Evolutionary conservation across 1,284 basidiomycete genomes (phyloP).

Genomic region (Ustilago tritici): DNA sequence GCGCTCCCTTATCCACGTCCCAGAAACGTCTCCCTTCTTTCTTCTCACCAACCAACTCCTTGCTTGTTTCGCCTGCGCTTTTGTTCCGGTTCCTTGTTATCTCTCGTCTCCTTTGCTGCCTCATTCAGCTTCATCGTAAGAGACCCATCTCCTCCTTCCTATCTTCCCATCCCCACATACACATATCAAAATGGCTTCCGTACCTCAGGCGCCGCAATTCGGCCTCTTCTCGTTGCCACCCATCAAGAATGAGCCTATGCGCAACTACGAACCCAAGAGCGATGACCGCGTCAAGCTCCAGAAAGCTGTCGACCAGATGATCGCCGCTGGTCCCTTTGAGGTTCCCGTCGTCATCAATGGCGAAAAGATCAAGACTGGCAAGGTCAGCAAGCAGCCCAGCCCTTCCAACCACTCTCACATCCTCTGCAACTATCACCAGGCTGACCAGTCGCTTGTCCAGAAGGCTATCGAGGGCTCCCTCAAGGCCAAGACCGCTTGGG

Average conservation of each 20-base stretch:
- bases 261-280: constrained; percentile 82
- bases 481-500: constrained; percentile 87
- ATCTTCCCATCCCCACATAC: not conserved
- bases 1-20: constrained; percentile 1
- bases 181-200: constrained; percentile 42
- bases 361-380: constrained; percentile 85
- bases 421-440: constrained; percentile 89
- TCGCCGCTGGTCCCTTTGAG: constrained; percentile 85
- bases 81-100: constrained; percentile 1
- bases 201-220: constrained; percentile 52
- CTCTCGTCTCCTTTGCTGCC: constrained; percentile 6
- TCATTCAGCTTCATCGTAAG: not conserved
- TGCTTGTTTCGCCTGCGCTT: not conserved
- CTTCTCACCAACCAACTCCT: constrained; percentile 4
- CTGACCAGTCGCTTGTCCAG: constrained; percentile 77
- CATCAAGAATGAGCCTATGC: constrained; percentile 67
- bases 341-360: constrained; percentile 94
- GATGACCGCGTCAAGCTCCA: constrained; percentile 82
- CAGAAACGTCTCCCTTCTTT: not conserved
- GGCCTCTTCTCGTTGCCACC: constrained; percentile 60
- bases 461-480: constrained; percentile 90
- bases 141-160: not conserved
- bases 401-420: constrained; percentile 75
- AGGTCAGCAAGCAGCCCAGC: constrained; percentile 72
- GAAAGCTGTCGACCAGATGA: constrained; percentile 82